A percentile compares a stretch with the other conserved stretches of the same genome.
Conservation (phyloP, 257 asterid species). For the Echites panduratus region DNA sequence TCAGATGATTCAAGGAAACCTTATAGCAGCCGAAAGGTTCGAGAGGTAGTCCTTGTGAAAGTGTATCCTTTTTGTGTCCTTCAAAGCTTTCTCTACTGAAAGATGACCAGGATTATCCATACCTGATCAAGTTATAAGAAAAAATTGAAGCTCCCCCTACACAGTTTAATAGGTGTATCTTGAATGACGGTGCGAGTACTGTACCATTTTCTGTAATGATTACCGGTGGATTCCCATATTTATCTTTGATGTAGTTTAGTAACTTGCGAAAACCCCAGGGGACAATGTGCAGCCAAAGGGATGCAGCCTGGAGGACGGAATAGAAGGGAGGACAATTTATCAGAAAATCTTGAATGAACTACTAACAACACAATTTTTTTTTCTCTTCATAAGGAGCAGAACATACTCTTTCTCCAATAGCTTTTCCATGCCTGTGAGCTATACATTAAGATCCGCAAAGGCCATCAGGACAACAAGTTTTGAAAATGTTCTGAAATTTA, state of each 20-base stretch:
- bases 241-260: constrained; percentile 54
- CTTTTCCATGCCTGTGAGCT: constrained; percentile 64
- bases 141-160: too few relatives aligned
- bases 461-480: constrained; percentile 12
- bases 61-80: constrained; percentile 60
- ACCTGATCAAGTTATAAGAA: constrained; percentile 33
- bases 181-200: too few relatives aligned
- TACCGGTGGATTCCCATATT: constrained; percentile 65
- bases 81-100: constrained; percentile 34
- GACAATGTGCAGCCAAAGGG: constrained; percentile 68
- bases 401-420: constrained; percentile 77
- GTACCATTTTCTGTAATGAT: constrained; percentile 78
- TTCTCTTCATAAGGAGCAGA: constrained; percentile 12
- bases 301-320: constrained; percentile 49
- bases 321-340: neutral
- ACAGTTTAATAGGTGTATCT: too few relatives aligned
- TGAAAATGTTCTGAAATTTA: too few relatives aligned
- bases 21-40: constrained; percentile 80
- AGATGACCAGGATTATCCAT: constrained; percentile 60
- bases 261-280: constrained; percentile 85
- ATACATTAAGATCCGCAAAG: neutral
- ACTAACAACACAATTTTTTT: neutral
- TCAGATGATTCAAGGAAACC: constrained; percentile 22
- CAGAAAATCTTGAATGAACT: neutral
- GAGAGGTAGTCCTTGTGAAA: constrained; percentile 75